phyloP scores from a whole-genome alignment of 1,284 basidiomycete genomes.

The Ganoderma lingzhi region DNA sequence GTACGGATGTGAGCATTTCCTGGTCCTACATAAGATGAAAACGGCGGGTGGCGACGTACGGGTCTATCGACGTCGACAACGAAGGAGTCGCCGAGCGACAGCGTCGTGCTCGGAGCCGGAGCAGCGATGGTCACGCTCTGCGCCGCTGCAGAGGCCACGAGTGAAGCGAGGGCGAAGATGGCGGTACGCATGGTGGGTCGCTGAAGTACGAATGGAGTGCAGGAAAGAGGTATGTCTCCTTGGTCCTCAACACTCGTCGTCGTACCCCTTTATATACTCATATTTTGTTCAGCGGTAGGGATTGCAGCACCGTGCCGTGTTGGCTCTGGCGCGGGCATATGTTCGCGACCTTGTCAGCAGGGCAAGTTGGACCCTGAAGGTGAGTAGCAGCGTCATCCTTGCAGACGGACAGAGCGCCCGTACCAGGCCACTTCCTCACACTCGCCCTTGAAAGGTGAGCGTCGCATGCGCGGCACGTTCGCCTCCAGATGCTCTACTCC shows the following conservation, averaged over 20 bases:
- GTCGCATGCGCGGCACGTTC: not conserved
- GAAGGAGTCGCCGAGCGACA: slow-evolving; percentile 21
- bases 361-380: not conserved
- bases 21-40: not conserved
- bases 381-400: not conserved
- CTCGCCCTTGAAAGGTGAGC: not conserved
- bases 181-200: slow-evolving; percentile 7
- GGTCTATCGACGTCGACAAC: slow-evolving; percentile 27
- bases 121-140: slow-evolving; percentile 22
- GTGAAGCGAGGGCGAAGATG: slow-evolving; percentile 11
- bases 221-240: not conserved
- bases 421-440: not conserved
- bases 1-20: not conserved
- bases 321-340: not conserved
- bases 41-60: slow-evolving; percentile 7
- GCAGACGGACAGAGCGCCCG: not conserved
- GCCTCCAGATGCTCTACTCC: not conserved
- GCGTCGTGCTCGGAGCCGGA: slow-evolving; percentile 19
- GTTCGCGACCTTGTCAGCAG: not conserved
- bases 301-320: not conserved
- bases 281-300: not conserved
- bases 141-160: slow-evolving; percentile 12
- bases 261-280: not conserved
- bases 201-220: not conserved
- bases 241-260: not conserved